phyloP scores from a whole-genome alignment of 2,329 filamentous ascomycete genomes.

The Neofusicoccum ribis region DNA sequence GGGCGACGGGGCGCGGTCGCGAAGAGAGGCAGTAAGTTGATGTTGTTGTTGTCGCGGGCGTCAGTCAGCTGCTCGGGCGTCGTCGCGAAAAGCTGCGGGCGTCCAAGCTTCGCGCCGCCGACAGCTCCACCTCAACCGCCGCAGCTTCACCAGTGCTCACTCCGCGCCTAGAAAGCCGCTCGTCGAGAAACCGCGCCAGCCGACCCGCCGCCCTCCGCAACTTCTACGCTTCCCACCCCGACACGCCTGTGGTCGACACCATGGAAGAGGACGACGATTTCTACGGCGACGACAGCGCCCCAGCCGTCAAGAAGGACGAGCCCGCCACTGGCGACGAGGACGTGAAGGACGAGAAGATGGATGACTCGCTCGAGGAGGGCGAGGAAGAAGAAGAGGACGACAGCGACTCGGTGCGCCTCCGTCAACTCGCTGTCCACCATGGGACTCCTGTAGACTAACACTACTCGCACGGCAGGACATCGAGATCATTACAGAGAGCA shows the following conservation, averaged over 20 bases:
- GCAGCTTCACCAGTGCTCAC: constrained; percentile 9
- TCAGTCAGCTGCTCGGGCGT: constrained; percentile 15
- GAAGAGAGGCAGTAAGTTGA: background rate
- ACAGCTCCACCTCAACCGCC: constrained; percentile 16
- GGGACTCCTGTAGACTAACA: constrained; percentile 24
- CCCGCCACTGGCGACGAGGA: constrained; percentile 32
- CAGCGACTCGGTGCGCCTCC: constrained; percentile 39
- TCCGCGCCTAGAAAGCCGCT: background rate
- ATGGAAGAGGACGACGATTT: constrained; percentile 57
- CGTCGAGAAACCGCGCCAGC: background rate
- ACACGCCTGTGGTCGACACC: constrained; percentile 3
- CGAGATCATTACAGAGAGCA: constrained; percentile 54
- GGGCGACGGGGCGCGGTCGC: background rate
- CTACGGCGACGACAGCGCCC: constrained; percentile 38
- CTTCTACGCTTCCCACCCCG: background rate
- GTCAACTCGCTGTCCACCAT: constrained; percentile 21
- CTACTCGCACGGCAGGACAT: constrained; percentile 43
- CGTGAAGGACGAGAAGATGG: constrained; percentile 46
- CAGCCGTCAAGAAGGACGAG: constrained; percentile 25
- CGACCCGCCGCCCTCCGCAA: background rate
- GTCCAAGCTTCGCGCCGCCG: constrained; percentile 19
- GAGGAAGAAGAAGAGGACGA: constrained; percentile 49
- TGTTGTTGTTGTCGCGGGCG: constrained; percentile 12
- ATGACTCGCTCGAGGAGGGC: constrained; percentile 45
- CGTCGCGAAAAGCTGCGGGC: constrained; percentile 20